Base-by-base conservation (phyloP, 495 filamentous ascomycete genomes). In the Aspergillus nidulans region DNA sequence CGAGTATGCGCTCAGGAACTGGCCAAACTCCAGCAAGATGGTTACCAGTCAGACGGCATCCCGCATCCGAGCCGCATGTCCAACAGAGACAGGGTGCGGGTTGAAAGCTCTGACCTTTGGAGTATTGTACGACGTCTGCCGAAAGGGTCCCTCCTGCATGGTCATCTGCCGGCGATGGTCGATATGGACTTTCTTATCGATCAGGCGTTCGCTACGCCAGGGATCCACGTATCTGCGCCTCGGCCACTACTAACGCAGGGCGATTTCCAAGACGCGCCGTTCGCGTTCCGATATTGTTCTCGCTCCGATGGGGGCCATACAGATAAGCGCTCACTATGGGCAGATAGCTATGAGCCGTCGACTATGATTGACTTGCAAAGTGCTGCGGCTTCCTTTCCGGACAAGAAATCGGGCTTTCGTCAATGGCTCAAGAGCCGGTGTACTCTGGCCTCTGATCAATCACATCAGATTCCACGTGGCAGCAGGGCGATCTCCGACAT, bases 61-160 rank as follows among this genome's bases (percentile, higher is more conserved):
- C 73, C 89, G 21, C 85, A 87, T 64, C 90, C 90, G 1, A 90
- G 92, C 1, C 92, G 95, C 81, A 91, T 92, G 86, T 95, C 95
- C 62, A 24, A 24, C 81, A 74, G 90, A 21, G 89, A 89, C 55
- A 90, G 88, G 66, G 79, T 83, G 20, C 77, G 82, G 9, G 91
- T 96, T 83, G 88, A 92, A 66, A 76, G 77, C 58, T 91, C 88
- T 6, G 85, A 85, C 61, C 77, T 96, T 9, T 97, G 91, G 90
- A 79, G 81, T 57, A 94, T 97, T 50, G 81, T 96, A 4, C 77
- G 85, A 45, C 79, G 72, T 40, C 88, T 98, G 88, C 94, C 94
- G 19, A 97, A 98, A 65, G 94, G 94, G 4, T 84, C 88, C 4
- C 77, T 97, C 8, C 69, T 97, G 49, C 92, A 97, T 71, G 88